Base-by-base conservation (phyloP, 345 rosid species). In the Leavenworthia alabamica region DNA sequence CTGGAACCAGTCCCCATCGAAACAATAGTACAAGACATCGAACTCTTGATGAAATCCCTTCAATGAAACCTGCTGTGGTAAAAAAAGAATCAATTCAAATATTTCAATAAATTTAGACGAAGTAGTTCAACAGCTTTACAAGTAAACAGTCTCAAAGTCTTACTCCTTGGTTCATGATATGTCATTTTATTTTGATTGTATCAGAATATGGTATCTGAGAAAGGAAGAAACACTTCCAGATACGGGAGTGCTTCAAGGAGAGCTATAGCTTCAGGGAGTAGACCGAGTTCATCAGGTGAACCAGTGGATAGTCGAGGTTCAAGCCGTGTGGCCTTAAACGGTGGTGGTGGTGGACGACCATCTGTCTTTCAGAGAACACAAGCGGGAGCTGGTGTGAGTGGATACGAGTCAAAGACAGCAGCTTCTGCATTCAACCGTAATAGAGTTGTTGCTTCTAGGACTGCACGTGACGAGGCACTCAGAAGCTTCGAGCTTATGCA, bases 231-330 rank as follows among this genome's bases (percentile, higher is more conserved):
- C 67, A 68, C 79, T 53, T 84, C 91, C 19, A 86, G 90, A 57
- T 81, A 84, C 35, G 95, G 92, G 16, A 86, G 90, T 54, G 60
- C 86, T 66, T 80, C 96, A 3, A 82, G 84, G 74, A 91, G 80
- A 77, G 95, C 85, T 1, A 56, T 81, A 1, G 73, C 80, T 32
- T 75, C 88, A 9, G 80, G 78, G 58, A 82, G 82, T 73, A 71
- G 82, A 59, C 96, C 89, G 2, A 77, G 84, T 77, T 82, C 96
- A 44, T 84, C 96, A 0, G 96, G 88, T 16, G 91, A 82, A 45
- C 85, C 75, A 39, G 70, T 79, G 15, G 92, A 86, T 9, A 61
- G 69, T 48, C 82, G 86, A 0, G 60, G 52, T 0, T 73, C 81
- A 4, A 83, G 85, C 79, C 77, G 86, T 47, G 51, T 91, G 62